Percentiles rank a stretch among this genome's conserved stretches.
phyloP scores from a whole-genome alignment of 129 eudicot genomes.

The Chrysanthemum lavandulifolium region DNA sequence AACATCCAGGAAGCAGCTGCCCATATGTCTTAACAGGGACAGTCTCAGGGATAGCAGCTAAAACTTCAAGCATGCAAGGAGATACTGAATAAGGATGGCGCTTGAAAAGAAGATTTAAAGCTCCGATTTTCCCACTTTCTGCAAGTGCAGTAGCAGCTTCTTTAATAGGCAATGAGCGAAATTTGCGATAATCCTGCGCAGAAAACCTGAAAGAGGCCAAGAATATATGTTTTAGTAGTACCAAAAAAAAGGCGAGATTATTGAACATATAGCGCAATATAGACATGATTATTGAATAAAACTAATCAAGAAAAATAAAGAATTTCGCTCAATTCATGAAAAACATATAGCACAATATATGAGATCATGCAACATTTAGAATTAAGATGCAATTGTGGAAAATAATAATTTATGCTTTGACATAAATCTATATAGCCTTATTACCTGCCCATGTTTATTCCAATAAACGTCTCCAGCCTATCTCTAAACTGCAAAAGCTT shows the following conservation, averaged over 20 bases:
- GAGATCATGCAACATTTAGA: constrained; percentile 14
- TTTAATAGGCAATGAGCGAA: constrained; percentile 64
- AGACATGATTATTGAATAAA: neutral
- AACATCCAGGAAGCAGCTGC: constrained; percentile 85
- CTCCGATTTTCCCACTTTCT: constrained; percentile 91
- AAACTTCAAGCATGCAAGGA: constrained; percentile 74
- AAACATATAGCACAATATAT: constrained; percentile 15
- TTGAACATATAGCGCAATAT: neutral
- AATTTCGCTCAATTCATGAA: constrained; percentile 1
- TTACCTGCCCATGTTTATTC: constrained; percentile 99
- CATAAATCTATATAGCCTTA: constrained; percentile 8
- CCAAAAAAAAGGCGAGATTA: constrained; percentile 29
- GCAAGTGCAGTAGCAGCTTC: constrained; percentile 87
- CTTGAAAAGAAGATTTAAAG: constrained; percentile 88
- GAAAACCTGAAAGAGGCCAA: constrained; percentile 77
- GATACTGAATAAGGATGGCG: constrained; percentile 82
- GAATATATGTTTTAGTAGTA: constrained; percentile 41
- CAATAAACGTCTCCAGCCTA: constrained; percentile 90
- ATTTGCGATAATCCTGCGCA: constrained; percentile 73
- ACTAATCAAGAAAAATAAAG: neutral
- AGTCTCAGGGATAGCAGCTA: constrained; percentile 95
- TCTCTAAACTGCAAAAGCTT: constrained; percentile 79
- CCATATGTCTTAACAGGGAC: constrained; percentile 81
- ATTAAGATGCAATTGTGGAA: constrained; percentile 16
- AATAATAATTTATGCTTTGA: neutral